Evolutionary conservation across 768 basidiomycete genomes (phyloP).

Genomic region (Pseudohyphozyma bogoriensis): DNA sequence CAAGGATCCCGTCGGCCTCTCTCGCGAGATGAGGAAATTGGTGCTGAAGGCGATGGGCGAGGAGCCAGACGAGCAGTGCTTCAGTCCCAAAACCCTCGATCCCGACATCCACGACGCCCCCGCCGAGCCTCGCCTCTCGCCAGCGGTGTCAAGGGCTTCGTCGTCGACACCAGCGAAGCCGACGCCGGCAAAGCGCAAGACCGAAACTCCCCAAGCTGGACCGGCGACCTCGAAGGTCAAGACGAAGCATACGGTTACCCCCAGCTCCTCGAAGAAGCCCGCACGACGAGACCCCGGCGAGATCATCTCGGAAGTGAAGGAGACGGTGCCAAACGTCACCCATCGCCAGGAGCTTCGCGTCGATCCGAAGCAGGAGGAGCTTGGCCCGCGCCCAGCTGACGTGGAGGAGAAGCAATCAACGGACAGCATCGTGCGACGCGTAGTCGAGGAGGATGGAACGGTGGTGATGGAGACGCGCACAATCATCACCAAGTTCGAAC

Average conservation of each 20-base stretch:
- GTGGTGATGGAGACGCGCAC: constrained; percentile 19
- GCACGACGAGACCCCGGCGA: not conserved
- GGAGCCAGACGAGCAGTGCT: constrained; percentile 13
- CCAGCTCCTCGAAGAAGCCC: not conserved
- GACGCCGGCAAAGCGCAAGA: constrained; percentile 9
- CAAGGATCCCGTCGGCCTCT: constrained; percentile 19
- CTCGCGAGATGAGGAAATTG: constrained; percentile 17
- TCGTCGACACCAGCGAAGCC: not conserved
- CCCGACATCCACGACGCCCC: too few species aligned
- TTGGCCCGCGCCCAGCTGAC: constrained; percentile 3
- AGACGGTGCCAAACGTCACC: constrained; percentile 1
- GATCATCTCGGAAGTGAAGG: constrained; percentile 11
- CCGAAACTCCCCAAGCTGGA: not conserved
- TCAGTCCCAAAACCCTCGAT: too few species aligned
- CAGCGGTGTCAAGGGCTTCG: not conserved
- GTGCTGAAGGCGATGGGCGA: constrained; percentile 19
- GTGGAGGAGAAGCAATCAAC: constrained; percentile 8
- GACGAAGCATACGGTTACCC: not conserved
- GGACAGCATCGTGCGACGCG: constrained; percentile 4
- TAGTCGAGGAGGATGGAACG: constrained; percentile 5
- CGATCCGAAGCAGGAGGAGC: constrained; percentile 3
- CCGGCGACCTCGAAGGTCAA: not conserved
- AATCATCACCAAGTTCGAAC: constrained; percentile 17
- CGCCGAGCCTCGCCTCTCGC: constrained; percentile 1
- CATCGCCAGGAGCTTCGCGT: constrained; percentile 3